A percentile compares a stretch with the other conserved stretches of the same genome.
phyloP scores from a whole-genome alignment of 345 rosid genomes.

The Citrus sp. region DNA sequence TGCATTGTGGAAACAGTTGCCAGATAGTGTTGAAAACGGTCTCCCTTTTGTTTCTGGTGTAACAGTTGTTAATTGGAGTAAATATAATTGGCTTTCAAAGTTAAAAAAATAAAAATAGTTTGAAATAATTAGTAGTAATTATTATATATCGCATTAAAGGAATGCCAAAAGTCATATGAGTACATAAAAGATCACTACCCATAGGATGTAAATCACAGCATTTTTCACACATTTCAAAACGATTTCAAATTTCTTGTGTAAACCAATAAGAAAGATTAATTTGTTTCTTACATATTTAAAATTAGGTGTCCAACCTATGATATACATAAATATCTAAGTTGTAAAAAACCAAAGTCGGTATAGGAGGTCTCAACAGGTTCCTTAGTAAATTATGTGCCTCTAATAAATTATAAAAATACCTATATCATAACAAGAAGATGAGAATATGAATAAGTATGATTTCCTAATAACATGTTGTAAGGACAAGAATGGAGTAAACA shows the following conservation, averaged over 20 bases:
- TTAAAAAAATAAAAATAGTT: not conserved
- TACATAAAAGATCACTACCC: too few relatives aligned
- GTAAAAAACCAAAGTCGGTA: too few relatives aligned
- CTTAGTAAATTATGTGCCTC: not conserved
- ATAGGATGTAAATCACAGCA: not conserved
- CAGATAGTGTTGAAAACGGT: not conserved
- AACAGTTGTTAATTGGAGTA: not conserved
- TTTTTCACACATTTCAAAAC: not conserved
- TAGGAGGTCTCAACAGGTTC: not conserved
- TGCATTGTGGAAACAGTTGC: not conserved
- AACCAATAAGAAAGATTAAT: too few relatives aligned
- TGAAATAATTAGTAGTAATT: too few relatives aligned
- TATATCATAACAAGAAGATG: not conserved
- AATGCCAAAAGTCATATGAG: too few relatives aligned
- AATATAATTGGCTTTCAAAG: not conserved
- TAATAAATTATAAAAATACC: not conserved
- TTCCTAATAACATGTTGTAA: not conserved
- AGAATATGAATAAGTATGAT: not conserved
- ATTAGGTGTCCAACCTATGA: not conserved
- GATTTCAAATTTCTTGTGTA: not conserved
- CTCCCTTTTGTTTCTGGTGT: not conserved
- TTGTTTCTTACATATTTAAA: too few relatives aligned
- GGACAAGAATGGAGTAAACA: not conserved
- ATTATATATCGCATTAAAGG: too few relatives aligned
- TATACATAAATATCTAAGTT: too few relatives aligned